These are phyloP conservation scores for Yarrowia divulgata DNA, from an alignment of 805 yeast species.

Conservation along the genomic window DNA sequence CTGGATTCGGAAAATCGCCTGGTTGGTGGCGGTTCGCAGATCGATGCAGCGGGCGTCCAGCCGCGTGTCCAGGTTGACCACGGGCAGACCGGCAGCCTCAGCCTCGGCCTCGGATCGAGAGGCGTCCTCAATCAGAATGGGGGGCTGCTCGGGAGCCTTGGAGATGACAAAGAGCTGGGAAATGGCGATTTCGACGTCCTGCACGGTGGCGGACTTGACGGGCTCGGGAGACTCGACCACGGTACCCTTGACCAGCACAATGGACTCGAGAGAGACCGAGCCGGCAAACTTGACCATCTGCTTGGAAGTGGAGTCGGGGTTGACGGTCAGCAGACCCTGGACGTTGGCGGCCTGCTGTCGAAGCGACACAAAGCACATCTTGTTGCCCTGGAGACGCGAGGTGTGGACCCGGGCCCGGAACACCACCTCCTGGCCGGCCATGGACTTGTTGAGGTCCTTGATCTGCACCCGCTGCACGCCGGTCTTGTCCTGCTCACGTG, in stretches of 20 bases:
- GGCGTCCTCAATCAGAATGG: conserved; percentile 95
- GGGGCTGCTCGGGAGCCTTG: conserved; percentile 91
- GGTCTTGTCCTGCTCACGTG: conserved; percentile 62
- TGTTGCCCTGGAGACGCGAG: conserved; percentile 94
- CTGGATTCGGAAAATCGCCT: conserved; percentile 94
- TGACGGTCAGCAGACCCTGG: conserved; percentile 84
- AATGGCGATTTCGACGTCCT: conserved; percentile 85
- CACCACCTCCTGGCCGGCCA: conserved; percentile 77
- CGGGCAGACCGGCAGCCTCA: conserved; percentile 87
- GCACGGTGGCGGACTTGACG: conserved; percentile 88
- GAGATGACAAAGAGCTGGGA: conserved; percentile 75
- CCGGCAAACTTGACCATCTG: conserved; percentile 98
- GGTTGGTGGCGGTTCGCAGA: conserved; percentile 95
- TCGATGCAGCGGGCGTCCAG: conserved; percentile 95
- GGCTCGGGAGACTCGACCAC: conserved; percentile 85
- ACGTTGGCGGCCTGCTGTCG: conserved; percentile 87
- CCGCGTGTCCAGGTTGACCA: conserved; percentile 95
- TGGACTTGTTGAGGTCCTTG: conserved; percentile 57
- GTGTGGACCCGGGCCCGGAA: conserved; percentile 95
- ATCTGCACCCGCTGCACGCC: conserved; percentile 69
- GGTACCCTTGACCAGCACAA: conserved; percentile 87
- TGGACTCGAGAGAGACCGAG: conserved; percentile 82
- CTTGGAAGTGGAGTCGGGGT: conserved; percentile 75
- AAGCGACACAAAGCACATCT: conserved; percentile 86
- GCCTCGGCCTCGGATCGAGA: conserved; percentile 84